Evolutionary conservation across 805 yeast genomes (phyloP).

Genomic region (Candida jianshihensis): DNA sequence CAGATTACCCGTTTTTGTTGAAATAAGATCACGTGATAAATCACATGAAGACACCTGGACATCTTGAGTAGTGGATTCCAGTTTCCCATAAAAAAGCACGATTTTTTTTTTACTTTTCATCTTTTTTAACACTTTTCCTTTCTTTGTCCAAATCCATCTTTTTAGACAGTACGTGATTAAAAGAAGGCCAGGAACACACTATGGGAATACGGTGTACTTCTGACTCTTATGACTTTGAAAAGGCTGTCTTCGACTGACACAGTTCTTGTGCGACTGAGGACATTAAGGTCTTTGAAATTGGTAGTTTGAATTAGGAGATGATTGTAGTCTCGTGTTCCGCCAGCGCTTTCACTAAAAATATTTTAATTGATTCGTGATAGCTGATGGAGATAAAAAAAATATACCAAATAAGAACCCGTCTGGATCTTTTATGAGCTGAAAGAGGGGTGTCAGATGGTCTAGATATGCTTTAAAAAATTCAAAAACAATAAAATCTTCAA

Average conservation of each 20-base stretch:
- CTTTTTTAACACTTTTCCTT: conserved; percentile 9
- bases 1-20: no score
- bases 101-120: not conserved
- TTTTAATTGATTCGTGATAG: conserved; percentile 17
- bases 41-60: conserved; percentile 1
- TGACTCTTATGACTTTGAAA: conserved; percentile 2
- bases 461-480: conserved; percentile 11
- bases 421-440: conserved; percentile 21
- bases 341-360: not conserved
- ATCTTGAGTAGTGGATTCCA: not conserved
- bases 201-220: not conserved
- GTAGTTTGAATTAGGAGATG: not conserved
- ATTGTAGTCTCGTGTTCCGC: not conserved
- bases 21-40: no score
- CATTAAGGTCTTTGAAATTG: not conserved
- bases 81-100: conserved; percentile 3
- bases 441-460: conserved; percentile 27
- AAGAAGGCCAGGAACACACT: conserved; percentile 2
- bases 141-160: conserved; percentile 69
- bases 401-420: conserved; percentile 14
- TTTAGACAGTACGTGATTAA: conserved; percentile 55
- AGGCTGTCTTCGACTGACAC: conserved; percentile 1
- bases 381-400: conserved; percentile 18
- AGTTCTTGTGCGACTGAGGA: conserved; percentile 3
- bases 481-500: no score